phyloP scores from a whole-genome alignment of 768 basidiomycete genomes.

The Pilatotrama ljubarskyi region DNA sequence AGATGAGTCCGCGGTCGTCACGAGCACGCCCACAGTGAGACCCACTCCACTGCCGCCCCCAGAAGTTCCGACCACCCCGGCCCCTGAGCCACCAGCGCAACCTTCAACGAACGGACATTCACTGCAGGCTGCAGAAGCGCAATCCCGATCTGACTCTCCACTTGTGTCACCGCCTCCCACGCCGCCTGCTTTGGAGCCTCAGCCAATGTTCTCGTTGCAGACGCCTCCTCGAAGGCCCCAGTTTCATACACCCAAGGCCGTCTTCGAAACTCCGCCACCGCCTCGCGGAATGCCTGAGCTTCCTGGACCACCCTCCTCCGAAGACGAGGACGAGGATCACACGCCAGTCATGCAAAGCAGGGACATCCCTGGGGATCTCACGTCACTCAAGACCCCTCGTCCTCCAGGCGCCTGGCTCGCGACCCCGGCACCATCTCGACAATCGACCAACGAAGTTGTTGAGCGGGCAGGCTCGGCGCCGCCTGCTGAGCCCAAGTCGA shows the following conservation, averaged over 20 bases:
- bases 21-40: constrained; percentile 26
- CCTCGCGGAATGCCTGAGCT: constrained; percentile 63
- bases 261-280: constrained; percentile 65
- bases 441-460: constrained; percentile 11
- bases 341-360: constrained; percentile 27
- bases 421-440: constrained; percentile 37
- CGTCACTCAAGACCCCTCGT: constrained; percentile 44
- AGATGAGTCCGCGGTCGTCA: constrained; percentile 32
- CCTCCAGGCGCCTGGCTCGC: constrained; percentile 48
- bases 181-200: constrained; percentile 29
- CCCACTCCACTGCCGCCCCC: constrained; percentile 21
- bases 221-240: constrained; percentile 52
- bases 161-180: constrained; percentile 33
- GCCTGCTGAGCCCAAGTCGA: constrained; percentile 13
- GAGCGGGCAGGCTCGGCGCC: constrained; percentile 20
- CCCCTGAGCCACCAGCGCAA: background rate
- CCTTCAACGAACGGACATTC: background rate
- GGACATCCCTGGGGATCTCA: constrained; percentile 29
- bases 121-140: background rate
- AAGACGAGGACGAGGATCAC: constrained; percentile 45
- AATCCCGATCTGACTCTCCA: constrained; percentile 22
- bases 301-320: constrained; percentile 60
- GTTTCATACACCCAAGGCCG: constrained; percentile 43
- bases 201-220: constrained; percentile 30
- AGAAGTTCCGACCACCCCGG: constrained; percentile 14